These are phyloP conservation scores for Penicillium pancosmium DNA, from an alignment of 495 filamentous ascomycete species.

Conservation along the genomic window DNA sequence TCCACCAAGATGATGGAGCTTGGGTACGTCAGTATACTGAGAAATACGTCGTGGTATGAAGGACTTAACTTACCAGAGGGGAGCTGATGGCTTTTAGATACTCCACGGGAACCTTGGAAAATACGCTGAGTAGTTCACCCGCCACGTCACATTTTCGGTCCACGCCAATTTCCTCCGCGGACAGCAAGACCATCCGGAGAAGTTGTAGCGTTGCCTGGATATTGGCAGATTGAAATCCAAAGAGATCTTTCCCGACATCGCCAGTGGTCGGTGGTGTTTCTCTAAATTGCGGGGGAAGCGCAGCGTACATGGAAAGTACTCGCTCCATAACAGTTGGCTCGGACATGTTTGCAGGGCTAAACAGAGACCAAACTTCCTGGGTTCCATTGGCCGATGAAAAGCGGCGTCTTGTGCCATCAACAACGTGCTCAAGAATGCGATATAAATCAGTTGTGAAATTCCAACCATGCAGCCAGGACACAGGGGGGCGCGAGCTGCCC, in stretches of 20 bases:
- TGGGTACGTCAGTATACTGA: slow-evolving; percentile 4
- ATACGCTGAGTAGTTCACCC: slow-evolving; percentile 47
- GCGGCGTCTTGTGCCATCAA: slow-evolving; percentile 37
- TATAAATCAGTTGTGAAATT: slow-evolving; percentile 57
- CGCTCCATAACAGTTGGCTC: slow-evolving; percentile 39
- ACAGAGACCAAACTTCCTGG: slow-evolving; percentile 32
- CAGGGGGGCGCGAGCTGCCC: slow-evolving; percentile 22
- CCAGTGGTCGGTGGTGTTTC: slow-evolving; percentile 34
- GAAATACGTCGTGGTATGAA: not conserved
- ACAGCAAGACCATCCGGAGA: slow-evolving; percentile 52
- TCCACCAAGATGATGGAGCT: slow-evolving; percentile 52
- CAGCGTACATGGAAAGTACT: slow-evolving; percentile 42
- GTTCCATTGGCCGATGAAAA: slow-evolving; percentile 33
- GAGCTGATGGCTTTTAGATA: slow-evolving; percentile 53
- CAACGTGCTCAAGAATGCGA: slow-evolving; percentile 49
- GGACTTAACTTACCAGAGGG: slow-evolving; percentile 41
- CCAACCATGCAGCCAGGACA: slow-evolving; percentile 53
- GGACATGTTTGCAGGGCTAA: slow-evolving; percentile 29
- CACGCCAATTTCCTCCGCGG: slow-evolving; percentile 41
- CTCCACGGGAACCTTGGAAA: slow-evolving; percentile 46
- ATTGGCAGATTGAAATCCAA: slow-evolving; percentile 56
- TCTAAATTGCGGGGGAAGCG: slow-evolving; percentile 43
- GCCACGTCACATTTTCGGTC: slow-evolving; percentile 52
- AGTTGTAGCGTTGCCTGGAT: slow-evolving; percentile 54
- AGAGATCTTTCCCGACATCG: slow-evolving; percentile 39